Evolutionary conservation across 179 eudicot species (phyloP).

Genomic region (Pouteria campechiana): DNA sequence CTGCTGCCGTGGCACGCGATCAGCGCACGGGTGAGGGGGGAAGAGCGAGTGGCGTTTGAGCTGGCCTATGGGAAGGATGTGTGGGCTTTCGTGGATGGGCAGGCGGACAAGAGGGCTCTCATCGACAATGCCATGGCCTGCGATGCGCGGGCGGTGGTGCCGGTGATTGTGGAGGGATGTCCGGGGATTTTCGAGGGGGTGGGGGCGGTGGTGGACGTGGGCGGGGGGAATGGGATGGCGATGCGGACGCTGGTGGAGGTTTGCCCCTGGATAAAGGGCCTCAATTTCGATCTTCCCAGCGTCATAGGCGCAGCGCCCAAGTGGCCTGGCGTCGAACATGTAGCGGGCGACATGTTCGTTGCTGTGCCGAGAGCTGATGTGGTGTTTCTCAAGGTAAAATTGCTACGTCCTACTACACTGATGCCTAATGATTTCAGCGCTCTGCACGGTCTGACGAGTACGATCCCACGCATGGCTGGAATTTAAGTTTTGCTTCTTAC

Average conservation of each 20-base stretch:
- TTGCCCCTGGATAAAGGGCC: slow-evolving; percentile 40
- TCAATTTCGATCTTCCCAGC: slow-evolving; percentile 52
- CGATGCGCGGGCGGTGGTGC: slow-evolving; percentile 28
- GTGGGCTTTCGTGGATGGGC: slow-evolving; percentile 35
- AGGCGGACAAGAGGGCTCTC: slow-evolving; percentile 34
- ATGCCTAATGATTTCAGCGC: background rate
- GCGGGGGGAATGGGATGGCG: slow-evolving; percentile 49
- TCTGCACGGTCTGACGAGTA: no score
- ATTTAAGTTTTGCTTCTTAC: no score
- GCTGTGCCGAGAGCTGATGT: slow-evolving; percentile 48
- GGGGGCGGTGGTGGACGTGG: slow-evolving; percentile 46
- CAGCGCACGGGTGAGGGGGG: slow-evolving; percentile 19
- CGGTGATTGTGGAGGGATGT: slow-evolving; percentile 25
- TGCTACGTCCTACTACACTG: background rate
- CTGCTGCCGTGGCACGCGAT: slow-evolving; percentile 54
- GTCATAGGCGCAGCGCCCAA: slow-evolving; percentile 24
- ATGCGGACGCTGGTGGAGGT: slow-evolving; percentile 21
- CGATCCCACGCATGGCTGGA: no score
- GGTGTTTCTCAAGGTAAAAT: slow-evolving; percentile 38
- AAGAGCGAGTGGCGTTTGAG: slow-evolving; percentile 24
- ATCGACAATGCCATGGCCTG: slow-evolving; percentile 60
- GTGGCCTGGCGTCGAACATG: slow-evolving; percentile 25
- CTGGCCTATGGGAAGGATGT: slow-evolving; percentile 35
- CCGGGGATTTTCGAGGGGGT: slow-evolving; percentile 28
- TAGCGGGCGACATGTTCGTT: slow-evolving; percentile 52